Conservation (phyloP, 257 asterid species). For the Scutellaria barbata region DNA sequence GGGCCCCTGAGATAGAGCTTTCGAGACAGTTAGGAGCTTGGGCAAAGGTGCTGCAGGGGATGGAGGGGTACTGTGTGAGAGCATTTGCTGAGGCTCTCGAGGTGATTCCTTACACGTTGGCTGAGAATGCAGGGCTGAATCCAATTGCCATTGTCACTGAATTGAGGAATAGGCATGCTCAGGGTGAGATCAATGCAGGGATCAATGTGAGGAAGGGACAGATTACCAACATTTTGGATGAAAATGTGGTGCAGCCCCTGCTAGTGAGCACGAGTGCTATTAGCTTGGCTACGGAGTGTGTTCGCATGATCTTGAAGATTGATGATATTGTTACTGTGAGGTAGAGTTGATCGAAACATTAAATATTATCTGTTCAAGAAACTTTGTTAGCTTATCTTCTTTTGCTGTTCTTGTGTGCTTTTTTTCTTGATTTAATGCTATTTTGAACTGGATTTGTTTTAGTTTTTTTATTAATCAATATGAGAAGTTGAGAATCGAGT, state of each 20-base stretch:
- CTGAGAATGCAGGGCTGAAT: slow-evolving; percentile 98
- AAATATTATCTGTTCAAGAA: slow-evolving; percentile 25
- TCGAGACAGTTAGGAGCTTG: slow-evolving; percentile 96
- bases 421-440: slow-evolving; percentile 28
- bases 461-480: neutral
- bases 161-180: slow-evolving; percentile 96
- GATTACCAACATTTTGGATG: slow-evolving; percentile 94
- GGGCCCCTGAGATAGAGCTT: slow-evolving; percentile 99
- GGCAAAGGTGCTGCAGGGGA: slow-evolving; percentile 96
- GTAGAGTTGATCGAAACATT: slow-evolving; percentile 51
- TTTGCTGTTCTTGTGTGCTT: slow-evolving; percentile 37
- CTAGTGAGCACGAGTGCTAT: slow-evolving; percentile 98
- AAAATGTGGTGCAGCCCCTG: slow-evolving; percentile 96
- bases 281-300: slow-evolving; percentile 89
- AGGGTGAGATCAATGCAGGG: slow-evolving; percentile 94
- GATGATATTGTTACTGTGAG: slow-evolving; percentile 98
- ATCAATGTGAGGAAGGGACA: slow-evolving; percentile 99
- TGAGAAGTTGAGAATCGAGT: neutral
- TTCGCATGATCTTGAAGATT: slow-evolving; percentile 98
- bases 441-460: slow-evolving; percentile 33
- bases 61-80: slow-evolving; percentile 93
- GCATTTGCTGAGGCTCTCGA: slow-evolving; percentile 98
- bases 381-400: slow-evolving; percentile 23
- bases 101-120: slow-evolving; percentile 95
- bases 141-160: slow-evolving; percentile 96